Evolutionary conservation across 177 flowering plant genomes (phyloP).

Genomic region (Telopea speciosissima): DNA sequence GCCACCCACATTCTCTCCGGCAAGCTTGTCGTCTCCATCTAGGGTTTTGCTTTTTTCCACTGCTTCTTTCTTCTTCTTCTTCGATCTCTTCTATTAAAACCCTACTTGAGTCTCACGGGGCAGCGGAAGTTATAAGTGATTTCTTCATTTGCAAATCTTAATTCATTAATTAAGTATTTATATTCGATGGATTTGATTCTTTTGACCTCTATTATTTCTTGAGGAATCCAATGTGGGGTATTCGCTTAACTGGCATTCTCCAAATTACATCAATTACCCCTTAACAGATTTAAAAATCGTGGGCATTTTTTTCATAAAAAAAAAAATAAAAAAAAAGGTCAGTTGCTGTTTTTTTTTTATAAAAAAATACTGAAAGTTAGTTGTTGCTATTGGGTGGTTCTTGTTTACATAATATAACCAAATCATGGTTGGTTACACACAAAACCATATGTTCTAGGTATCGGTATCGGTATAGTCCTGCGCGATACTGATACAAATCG

Average conservation of each 20-base stretch:
- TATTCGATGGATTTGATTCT: background rate
- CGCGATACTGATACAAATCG: too few species aligned
- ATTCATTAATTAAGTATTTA: background rate
- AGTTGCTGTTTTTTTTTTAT: too few species aligned
- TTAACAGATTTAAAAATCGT: background rate
- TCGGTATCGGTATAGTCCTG: too few species aligned
- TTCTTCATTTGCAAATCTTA: background rate
- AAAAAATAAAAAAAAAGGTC: too few species aligned
- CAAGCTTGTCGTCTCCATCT: background rate
- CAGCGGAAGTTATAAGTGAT: background rate
- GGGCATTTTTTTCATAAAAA: background rate
- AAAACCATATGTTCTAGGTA: too few species aligned
- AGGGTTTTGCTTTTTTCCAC: background rate
- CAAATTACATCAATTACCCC: background rate
- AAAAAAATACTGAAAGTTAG: too few species aligned
- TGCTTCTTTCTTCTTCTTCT: background rate
- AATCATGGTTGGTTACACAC: too few species aligned
- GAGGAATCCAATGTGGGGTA: background rate
- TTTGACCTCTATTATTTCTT: background rate
- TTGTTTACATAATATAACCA: too few species aligned
- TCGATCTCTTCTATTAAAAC: too few species aligned
- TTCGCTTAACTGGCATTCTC: background rate
- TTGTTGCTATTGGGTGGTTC: too few species aligned
- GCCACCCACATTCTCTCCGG: slow-evolving; percentile 8
- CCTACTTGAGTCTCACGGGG: background rate